phyloP scores from a whole-genome alignment of 176 grass and related monocot species.

The Oryza nivara region DNA sequence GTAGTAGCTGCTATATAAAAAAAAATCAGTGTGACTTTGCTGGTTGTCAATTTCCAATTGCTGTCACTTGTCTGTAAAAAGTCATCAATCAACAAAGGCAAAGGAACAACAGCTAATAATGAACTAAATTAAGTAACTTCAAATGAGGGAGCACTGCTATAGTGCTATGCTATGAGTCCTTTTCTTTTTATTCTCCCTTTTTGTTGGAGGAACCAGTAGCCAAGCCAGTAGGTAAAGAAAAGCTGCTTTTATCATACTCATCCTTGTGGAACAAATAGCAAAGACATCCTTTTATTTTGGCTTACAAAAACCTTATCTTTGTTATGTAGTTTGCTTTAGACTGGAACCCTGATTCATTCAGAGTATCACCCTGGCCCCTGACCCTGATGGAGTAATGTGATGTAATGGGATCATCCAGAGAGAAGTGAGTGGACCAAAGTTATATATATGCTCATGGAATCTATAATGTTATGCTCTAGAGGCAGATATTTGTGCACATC shows the following conservation, averaged over 20 bases:
- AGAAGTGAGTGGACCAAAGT: constrained; percentile 11
- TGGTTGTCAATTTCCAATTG: not conserved
- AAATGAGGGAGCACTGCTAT: not conserved
- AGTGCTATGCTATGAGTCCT: not conserved
- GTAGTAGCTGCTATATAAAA: not conserved
- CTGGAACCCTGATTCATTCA: not conserved
- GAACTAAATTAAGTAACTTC: not conserved
- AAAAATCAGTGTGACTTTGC: not conserved
- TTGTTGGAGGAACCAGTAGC: not conserved
- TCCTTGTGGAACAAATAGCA: not conserved
- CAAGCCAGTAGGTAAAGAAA: not conserved
- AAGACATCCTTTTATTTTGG: not conserved
- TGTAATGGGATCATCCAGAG: constrained; percentile 3
- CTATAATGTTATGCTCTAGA: not conserved
- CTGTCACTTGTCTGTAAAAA: not conserved
- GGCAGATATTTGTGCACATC: not conserved
- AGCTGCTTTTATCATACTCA: not conserved
- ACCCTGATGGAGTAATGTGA: not conserved
- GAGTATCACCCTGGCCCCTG: not conserved
- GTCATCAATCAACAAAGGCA: not conserved
- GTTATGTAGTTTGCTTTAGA: not conserved
- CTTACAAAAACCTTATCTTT: constrained; percentile 24
- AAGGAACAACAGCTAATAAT: not conserved
- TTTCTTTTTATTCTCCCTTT: not conserved
- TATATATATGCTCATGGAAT: not conserved